Conservation (phyloP, 1,284 basidiomycete species). For the Moniliophthora roreri region DNA sequence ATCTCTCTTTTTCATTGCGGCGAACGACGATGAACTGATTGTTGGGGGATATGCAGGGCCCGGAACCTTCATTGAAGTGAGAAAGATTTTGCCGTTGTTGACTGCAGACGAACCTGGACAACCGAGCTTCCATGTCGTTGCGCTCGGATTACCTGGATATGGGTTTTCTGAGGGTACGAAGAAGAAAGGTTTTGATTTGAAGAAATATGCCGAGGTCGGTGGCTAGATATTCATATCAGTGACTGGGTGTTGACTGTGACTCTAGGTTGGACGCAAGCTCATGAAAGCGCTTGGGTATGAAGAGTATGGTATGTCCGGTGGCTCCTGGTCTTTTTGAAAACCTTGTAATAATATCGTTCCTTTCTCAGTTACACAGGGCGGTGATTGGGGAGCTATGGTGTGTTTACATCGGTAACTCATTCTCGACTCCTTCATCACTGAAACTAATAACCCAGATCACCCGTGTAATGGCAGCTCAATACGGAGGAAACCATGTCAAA, state of each 20-base stretch:
- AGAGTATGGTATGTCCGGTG: constrained; percentile 35
- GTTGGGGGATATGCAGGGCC: constrained; percentile 63
- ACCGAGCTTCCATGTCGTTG: constrained; percentile 50
- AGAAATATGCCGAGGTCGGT: constrained; percentile 37
- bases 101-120: constrained; percentile 25
- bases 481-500: constrained; percentile 36
- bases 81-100: constrained; percentile 53
- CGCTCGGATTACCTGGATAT: constrained; percentile 47
- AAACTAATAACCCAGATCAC: constrained; percentile 27
- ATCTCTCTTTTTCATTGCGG: not conserved
- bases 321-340: not conserved
- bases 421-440: not conserved
- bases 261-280: constrained; percentile 42
- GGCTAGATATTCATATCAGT: not conserved
- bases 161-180: constrained; percentile 47
- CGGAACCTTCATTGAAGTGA: constrained; percentile 54
- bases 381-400: constrained; percentile 45
- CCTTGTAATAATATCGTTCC: no score
- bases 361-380: constrained; percentile 42
- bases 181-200: constrained; percentile 28
- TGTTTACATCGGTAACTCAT: constrained; percentile 14
- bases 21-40: not conserved
- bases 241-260: not conserved
- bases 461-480: constrained; percentile 24
- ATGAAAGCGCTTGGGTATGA: constrained; percentile 47